A percentile compares a stretch with the other conserved stretches of the same genome.
These are phyloP conservation scores for Desmodesmus armatus DNA, from an alignment of 139 green algal genomes.

Conservation along the genomic window DNA sequence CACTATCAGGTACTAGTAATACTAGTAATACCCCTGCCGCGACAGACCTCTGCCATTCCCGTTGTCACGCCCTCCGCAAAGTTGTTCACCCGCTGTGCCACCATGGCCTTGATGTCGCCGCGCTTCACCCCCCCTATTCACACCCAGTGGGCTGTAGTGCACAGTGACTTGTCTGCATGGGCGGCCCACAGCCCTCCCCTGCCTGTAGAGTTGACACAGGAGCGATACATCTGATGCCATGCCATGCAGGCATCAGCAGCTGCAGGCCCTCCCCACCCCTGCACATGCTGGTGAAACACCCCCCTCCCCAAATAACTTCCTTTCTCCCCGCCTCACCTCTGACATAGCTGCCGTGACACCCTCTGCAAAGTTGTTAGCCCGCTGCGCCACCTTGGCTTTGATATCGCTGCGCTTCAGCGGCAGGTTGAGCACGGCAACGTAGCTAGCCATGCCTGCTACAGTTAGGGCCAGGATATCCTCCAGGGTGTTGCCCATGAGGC, in stretches of 20 bases:
- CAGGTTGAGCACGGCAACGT: slow-evolving; percentile 87
- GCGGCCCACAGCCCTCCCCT: neutral
- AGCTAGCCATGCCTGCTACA: slow-evolving; percentile 69
- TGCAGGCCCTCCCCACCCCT: neutral
- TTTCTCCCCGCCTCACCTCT: slow-evolving; percentile 36
- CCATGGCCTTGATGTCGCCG: slow-evolving; percentile 86
- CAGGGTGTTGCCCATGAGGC: slow-evolving; percentile 72
- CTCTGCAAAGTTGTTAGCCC: slow-evolving; percentile 65
- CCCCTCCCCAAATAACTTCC: neutral
- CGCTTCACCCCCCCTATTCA: slow-evolving; percentile 50
- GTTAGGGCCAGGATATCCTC: slow-evolving; percentile 87
- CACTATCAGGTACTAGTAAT: neutral
- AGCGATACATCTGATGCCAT: neutral
- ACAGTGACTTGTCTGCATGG: neutral
- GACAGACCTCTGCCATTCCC: slow-evolving; percentile 58
- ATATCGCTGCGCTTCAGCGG: slow-evolving; percentile 81
- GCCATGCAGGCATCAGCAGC: neutral
- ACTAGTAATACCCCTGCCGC: neutral
- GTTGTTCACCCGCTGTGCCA: slow-evolving; percentile 60
- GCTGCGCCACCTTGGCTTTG: slow-evolving; percentile 84
- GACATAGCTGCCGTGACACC: slow-evolving; percentile 64
- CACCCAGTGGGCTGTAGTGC: neutral
- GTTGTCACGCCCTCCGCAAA: slow-evolving; percentile 62
- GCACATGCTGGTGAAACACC: neutral
- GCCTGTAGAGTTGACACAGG: neutral